phyloP scores from a whole-genome alignment of 176 grass and related monocot genomes.

The maize (Zea mays) region Zm-B73-REFERENCE-NAM-5.0 NC_050097.1:10771501-10772000 shows the following conservation, averaged over 20 bases:
- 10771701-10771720: background rate
- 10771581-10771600: slow-evolving; percentile 57
- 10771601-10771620: slow-evolving; percentile 11
- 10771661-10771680: background rate
- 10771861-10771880: slow-evolving; percentile 7
- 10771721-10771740: background rate
- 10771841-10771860: background rate
- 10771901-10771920: background rate
- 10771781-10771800: background rate
- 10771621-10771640: slow-evolving; percentile 7
- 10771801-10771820: background rate
- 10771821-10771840: background rate
- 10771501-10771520: slow-evolving; percentile 69
- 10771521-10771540: slow-evolving; percentile 80
- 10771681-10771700: background rate
- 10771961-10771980: background rate
- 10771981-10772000: background rate
- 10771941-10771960: background rate
- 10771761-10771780: background rate
- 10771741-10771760: background rate
- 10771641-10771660: background rate
- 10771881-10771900: background rate
- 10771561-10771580: slow-evolving; percentile 72
- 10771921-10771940: background rate
- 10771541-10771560: slow-evolving; percentile 75